Base-by-base conservation (phyloP, 2,329 filamentous ascomycete species). In the Helminthosporium solani region DNA sequence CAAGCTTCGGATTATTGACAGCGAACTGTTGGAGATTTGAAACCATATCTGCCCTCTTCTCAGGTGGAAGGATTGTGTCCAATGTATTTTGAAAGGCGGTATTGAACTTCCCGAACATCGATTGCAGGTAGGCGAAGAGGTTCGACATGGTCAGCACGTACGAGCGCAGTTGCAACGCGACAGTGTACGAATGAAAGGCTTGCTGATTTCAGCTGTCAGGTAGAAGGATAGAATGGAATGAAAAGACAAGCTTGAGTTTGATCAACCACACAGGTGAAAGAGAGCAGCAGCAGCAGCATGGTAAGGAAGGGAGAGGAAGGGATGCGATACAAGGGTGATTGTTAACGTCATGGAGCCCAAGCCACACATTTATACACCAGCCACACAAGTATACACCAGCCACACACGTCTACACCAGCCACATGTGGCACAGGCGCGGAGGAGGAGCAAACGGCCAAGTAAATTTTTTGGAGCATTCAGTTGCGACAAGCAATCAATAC, bases 1-100 rank as follows among this genome's bases (percentile, higher is more conserved):
- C 83, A 34, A 90, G 73, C 51, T 89, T 73, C 2, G 89, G 89
- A 46, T 86, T 84, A 39, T 78, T 73, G 5, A 77, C 69, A 14
- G 84, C 82, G 60, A 88, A 86, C 4, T 72, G 64, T 28, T 75
- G 73, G 21, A 80, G 68, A 35, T 73, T 75, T 14, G 78, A 73
- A 56, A 83, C 77, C 33, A 81, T 75, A 45, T 76, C 74, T 52
- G 82, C 76, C 40, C 86, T 79, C 48, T 79, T 79, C 28, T 81
- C 73, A 0, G 85, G 84, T 35, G 82, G 79, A 34, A 89, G 74
- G 44, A 82, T 58, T 30, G 67, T 66, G 57, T 85, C 75, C 25
- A 83, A 56, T 2, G 73, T 54, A 39, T 52, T 64, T 50, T 66
- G 60, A 28, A 62, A 68, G 45, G 60, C 61, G 42, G 21, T 47